Evolutionary conservation across 2,329 filamentous ascomycete species (phyloP).

Genomic region (Alternaria consortialis): DNA sequence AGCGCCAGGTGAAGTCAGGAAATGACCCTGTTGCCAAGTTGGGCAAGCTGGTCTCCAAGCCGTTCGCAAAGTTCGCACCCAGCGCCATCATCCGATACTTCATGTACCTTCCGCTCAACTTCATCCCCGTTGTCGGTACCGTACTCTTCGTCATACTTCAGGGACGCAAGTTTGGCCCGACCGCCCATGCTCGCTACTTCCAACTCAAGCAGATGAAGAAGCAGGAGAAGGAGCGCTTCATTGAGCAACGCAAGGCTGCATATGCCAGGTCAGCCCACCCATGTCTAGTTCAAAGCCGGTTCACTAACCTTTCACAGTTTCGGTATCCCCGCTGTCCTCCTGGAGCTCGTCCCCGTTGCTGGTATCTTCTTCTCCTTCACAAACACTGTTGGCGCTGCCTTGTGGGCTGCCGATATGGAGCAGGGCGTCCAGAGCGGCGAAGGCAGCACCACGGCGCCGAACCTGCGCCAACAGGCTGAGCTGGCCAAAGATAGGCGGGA

Average conservation of each 20-base stretch:
- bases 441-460: constrained; percentile 45
- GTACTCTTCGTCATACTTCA: constrained; percentile 81
- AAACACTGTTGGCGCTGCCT: constrained; percentile 87
- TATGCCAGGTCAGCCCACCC: constrained; percentile 73
- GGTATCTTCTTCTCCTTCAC: constrained; percentile 90
- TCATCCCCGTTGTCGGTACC: constrained; percentile 89
- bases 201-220: constrained; percentile 85
- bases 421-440: constrained; percentile 26
- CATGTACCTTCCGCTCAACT: constrained; percentile 89
- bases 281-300: background rate
- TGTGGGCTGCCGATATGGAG: constrained; percentile 94
- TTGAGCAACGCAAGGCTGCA: constrained; percentile 74
- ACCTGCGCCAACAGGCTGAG: constrained; percentile 48
- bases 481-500: constrained; percentile 43
- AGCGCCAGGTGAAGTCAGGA: constrained; percentile 72
- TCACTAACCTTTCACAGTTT: constrained; percentile 42
- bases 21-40: constrained; percentile 64
- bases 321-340: constrained; percentile 80
- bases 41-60: constrained; percentile 65
- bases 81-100: constrained; percentile 77
- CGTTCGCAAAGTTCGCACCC: constrained; percentile 62
- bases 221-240: constrained; percentile 71
- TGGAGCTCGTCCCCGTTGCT: constrained; percentile 84
- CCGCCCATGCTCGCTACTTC: constrained; percentile 75
- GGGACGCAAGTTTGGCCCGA: constrained; percentile 62